Conservation (phyloP, 352 stramenopile species). For the Phytophthora capsici region DNA sequence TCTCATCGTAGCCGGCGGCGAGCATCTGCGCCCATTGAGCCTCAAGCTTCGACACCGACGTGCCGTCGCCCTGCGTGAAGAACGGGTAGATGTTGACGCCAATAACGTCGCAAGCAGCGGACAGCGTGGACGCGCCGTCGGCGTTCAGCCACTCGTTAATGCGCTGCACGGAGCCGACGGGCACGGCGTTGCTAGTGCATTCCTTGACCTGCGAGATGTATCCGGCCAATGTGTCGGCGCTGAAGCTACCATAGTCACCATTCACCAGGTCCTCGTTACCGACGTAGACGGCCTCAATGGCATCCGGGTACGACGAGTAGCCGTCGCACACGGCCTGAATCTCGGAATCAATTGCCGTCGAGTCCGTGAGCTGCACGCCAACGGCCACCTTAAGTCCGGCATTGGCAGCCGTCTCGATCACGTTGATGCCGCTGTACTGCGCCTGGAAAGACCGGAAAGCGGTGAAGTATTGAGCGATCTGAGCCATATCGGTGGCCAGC, state of each 20-base stretch:
- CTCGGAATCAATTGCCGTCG: slow-evolving; percentile 42
- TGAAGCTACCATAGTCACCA: slow-evolving; percentile 46
- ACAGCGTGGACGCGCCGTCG: slow-evolving; percentile 39
- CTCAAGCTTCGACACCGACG: slow-evolving; percentile 57
- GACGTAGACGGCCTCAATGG: slow-evolving; percentile 69
- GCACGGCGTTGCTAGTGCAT: slow-evolving; percentile 45
- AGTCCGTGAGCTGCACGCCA: slow-evolving; percentile 66
- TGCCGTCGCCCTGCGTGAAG: slow-evolving; percentile 44
- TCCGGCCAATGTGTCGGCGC: slow-evolving; percentile 39
- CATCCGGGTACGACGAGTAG: slow-evolving; percentile 44
- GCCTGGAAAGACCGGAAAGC: slow-evolving; percentile 74
- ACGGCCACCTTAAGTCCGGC: slow-evolving; percentile 70
- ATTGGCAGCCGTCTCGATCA: slow-evolving; percentile 48
- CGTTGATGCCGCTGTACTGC: slow-evolving; percentile 61
- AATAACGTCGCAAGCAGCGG: slow-evolving; percentile 35
- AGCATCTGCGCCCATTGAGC: slow-evolving; percentile 50
- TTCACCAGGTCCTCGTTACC: slow-evolving; percentile 78
- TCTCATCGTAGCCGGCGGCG: slow-evolving; percentile 41
- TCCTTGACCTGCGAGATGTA: slow-evolving; percentile 62
- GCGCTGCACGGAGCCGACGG: slow-evolving; percentile 67
- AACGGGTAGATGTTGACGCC: slow-evolving; percentile 61
- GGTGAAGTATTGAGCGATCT: slow-evolving; percentile 57
- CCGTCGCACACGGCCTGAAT: slow-evolving; percentile 63
- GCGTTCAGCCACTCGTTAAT: slow-evolving; percentile 68
- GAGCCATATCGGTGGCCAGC: slow-evolving; percentile 44